Evolutionary conservation across 1,284 basidiomycete species (phyloP).

Genomic region (Ceratobasidium sp.): DNA sequence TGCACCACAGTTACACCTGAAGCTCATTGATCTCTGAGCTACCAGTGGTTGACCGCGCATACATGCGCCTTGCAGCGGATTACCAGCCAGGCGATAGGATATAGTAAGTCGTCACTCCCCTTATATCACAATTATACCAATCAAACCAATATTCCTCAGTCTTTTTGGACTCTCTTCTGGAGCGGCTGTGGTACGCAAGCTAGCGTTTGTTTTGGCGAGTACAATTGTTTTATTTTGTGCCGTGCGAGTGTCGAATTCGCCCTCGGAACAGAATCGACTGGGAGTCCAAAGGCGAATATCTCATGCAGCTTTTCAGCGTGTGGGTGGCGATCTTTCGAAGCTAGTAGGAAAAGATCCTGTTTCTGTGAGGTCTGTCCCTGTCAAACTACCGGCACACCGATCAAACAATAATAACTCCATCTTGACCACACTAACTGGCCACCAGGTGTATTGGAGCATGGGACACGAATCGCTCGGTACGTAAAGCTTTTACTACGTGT

Average conservation of each 20-base stretch:
- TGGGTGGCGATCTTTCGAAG: slow-evolving; percentile 1
- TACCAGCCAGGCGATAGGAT: not conserved
- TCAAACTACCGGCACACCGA: too few relatives aligned
- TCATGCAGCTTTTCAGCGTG: not conserved
- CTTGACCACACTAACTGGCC: too few relatives aligned
- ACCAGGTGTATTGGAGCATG: not conserved
- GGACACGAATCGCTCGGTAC: not conserved
- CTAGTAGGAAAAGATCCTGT: not conserved
- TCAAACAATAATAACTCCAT: too few relatives aligned
- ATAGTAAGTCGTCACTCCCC: not conserved
- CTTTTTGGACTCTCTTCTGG: slow-evolving; percentile 2
- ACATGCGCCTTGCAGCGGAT: not conserved
- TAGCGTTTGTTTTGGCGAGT: not conserved
- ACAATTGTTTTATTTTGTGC: not conserved
- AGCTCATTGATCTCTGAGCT: not conserved
- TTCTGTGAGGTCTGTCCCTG: not conserved
- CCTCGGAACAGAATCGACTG: not conserved
- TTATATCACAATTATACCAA: not conserved
- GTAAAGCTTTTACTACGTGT: not conserved
- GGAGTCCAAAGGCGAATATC: not conserved
- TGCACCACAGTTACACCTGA: too few relatives aligned
- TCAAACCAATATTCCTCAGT: not conserved
- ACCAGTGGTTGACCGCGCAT: slow-evolving; percentile 1
- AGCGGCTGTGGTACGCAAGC: not conserved
- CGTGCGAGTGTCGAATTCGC: not conserved